Evolutionary conservation across 1,284 basidiomycete genomes (phyloP), one percentile per base, ranked within the genome.

Genomic region (Marasmius fiardii): DNA sequence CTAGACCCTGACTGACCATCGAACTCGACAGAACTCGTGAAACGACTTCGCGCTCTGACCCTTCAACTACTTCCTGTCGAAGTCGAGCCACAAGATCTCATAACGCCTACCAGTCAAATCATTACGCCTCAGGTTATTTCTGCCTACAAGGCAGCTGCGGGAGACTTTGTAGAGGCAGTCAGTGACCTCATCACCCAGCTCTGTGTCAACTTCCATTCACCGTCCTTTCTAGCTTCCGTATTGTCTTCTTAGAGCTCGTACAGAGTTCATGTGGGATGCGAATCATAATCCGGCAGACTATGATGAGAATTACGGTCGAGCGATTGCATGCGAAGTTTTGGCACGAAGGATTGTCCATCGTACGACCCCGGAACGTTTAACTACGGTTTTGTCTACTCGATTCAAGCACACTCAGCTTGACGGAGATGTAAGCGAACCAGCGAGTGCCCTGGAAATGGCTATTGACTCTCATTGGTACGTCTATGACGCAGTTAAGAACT

Each of bases 321-420:
- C 89, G 45, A 79, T 80, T 31, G 90, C 94, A 2, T 96, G 94
- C 64, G 94, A 97, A 71, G 89, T 92, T 1, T 74, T 97, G 16
- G 95, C 95, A 3, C 83, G 93, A 51, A 78, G 87, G 56, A 85
- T 95, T 51, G 79, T 95, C 10, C 91, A 94, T 67, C 70, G 77
- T 39, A 68, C 83, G 10, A 74, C 86, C 0, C 73, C 76, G 5
- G 90, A 93, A 51, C 79, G 80, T 52, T 71, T 93, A 24, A 77
- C 81, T 51, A 71, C 75, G 2, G 81, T 93, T 61, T 88, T 95
- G 85, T 86, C 88, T 7, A 86, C 83, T 4, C 81, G 95, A 1
- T 95, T 86, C 71, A 80, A 81, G 51, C 85, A 89, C 64, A 72
- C 77, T 47, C 86, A 93, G 67, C 65, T 76, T 41, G 92, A 96